Conservation (phyloP, 163 green algal genomes). For the Chlorella variabilis region DNA sequence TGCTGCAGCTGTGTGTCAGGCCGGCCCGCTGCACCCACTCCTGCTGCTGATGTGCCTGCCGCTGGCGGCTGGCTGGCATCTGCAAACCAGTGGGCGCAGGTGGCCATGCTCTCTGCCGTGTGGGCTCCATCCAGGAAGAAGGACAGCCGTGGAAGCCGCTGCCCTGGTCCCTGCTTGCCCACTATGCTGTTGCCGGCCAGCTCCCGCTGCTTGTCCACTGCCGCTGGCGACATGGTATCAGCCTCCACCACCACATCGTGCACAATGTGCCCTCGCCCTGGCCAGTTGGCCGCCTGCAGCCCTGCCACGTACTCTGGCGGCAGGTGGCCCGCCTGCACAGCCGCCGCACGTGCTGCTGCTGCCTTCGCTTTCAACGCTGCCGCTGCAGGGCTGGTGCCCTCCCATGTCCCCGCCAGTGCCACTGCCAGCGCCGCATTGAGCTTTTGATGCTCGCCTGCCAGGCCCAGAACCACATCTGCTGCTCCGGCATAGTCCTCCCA, state of each 20-base stretch:
- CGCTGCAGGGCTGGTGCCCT: slow-evolving; percentile 48
- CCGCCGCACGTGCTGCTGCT: slow-evolving; percentile 49
- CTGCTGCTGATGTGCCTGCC: neutral
- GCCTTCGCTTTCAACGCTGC: neutral
- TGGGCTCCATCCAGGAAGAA: slow-evolving; percentile 98
- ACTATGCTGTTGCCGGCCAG: slow-evolving; percentile 12
- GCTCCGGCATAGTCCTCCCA: slow-evolving; percentile 43
- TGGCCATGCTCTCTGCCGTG: slow-evolving; percentile 93
- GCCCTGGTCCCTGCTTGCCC: slow-evolving; percentile 4
- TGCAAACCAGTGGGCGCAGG: slow-evolving; percentile 93
- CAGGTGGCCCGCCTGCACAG: slow-evolving; percentile 63
- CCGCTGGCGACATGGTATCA: neutral
- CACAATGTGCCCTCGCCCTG: slow-evolving; percentile 80
- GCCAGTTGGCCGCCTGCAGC: slow-evolving; percentile 77
- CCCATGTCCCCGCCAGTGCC: slow-evolving; percentile 73
- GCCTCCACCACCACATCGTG: slow-evolving; percentile 20
- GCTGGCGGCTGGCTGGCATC: slow-evolving; percentile 26
- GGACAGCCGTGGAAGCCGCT: slow-evolving; percentile 61
- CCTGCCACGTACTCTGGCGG: slow-evolving; percentile 75
- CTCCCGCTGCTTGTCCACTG: neutral
- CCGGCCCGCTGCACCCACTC: neutral
- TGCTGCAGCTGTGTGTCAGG: slow-evolving; percentile 3
- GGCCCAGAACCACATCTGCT: slow-evolving; percentile 57
- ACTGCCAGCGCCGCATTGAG: slow-evolving; percentile 92
- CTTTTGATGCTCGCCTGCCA: slow-evolving; percentile 85